A percentile compares a stretch with the other conserved stretches of the same genome.
phyloP scores from a whole-genome alignment of 768 basidiomycete genomes.

The Trametes elegans region DNA sequence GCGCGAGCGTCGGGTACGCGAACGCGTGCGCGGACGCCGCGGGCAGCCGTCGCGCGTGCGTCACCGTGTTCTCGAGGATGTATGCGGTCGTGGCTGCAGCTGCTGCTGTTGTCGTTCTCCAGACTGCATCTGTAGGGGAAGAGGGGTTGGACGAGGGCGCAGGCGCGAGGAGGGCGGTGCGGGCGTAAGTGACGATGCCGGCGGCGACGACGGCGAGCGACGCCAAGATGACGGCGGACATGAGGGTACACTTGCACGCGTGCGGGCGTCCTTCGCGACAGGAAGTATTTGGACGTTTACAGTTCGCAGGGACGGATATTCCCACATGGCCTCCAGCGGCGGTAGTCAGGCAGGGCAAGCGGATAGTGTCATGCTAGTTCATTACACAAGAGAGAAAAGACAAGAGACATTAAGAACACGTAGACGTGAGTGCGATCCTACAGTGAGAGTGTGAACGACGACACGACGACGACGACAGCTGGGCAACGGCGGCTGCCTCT shows the following conservation, averaged over 20 bases:
- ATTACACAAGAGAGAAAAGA: constrained; percentile 16
- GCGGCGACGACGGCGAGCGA: neutral
- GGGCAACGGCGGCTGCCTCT: neutral
- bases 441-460: constrained; percentile 5
- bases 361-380: constrained; percentile 16
- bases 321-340: too few species aligned
- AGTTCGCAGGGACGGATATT: too few species aligned
- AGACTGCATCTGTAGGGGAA: too few species aligned
- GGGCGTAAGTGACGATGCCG: neutral
- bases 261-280: too few species aligned
- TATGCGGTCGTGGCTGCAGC: constrained; percentile 33
- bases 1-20: constrained; percentile 55
- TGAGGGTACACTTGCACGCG: too few species aligned
- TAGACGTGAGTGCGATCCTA: constrained; percentile 19
- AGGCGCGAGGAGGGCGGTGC: neutral
- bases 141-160: neutral
- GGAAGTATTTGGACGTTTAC: too few species aligned
- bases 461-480: constrained; percentile 2
- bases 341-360: too few species aligned
- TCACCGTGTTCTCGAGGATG: constrained; percentile 50
- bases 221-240: neutral
- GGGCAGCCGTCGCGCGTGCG: constrained; percentile 54
- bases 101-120: too few species aligned
- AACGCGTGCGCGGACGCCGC: constrained; percentile 48
- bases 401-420: constrained; percentile 16